phyloP scores from a whole-genome alignment of 2,329 filamentous ascomycete species.

The Alternaria gansuensis region DNA sequence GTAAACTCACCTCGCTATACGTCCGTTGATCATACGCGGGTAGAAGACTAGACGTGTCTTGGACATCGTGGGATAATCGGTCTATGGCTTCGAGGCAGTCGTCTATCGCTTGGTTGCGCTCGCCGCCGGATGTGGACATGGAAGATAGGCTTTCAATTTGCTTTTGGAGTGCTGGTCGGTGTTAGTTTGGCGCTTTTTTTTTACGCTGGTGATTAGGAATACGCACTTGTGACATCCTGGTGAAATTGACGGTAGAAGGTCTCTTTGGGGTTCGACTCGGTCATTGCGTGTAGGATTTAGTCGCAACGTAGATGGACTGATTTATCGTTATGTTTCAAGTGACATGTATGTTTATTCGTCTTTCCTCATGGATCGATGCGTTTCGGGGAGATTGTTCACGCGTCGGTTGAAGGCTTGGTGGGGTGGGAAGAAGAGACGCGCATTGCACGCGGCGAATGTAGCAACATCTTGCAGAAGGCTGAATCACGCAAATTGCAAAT shows the following conservation, averaged over 20 bases:
- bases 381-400: neutral
- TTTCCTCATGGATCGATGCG: neutral
- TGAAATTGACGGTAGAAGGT: constrained; percentile 87
- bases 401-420: constrained; percentile 7
- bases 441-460: neutral
- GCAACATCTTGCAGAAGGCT: constrained; percentile 4
- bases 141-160: constrained; percentile 74
- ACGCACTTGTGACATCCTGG: constrained; percentile 72
- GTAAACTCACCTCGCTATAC: constrained; percentile 78
- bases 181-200: constrained; percentile 16
- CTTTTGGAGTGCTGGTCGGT: constrained; percentile 74
- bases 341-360: neutral
- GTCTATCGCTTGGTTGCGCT: constrained; percentile 82
- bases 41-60: constrained; percentile 81
- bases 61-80: constrained; percentile 81
- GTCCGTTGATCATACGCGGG: constrained; percentile 90
- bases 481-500: neutral
- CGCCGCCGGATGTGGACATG: constrained; percentile 71
- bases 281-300: neutral
- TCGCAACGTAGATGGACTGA: no score
- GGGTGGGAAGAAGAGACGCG: constrained; percentile 7
- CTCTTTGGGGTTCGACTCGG: constrained; percentile 67
- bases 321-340: no score
- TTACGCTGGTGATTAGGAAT: neutral
- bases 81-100: constrained; percentile 81